These are phyloP conservation scores for Poa pratensis DNA, from an alignment of 176 grass and related monocot genomes.

Conservation along the genomic window DNA sequence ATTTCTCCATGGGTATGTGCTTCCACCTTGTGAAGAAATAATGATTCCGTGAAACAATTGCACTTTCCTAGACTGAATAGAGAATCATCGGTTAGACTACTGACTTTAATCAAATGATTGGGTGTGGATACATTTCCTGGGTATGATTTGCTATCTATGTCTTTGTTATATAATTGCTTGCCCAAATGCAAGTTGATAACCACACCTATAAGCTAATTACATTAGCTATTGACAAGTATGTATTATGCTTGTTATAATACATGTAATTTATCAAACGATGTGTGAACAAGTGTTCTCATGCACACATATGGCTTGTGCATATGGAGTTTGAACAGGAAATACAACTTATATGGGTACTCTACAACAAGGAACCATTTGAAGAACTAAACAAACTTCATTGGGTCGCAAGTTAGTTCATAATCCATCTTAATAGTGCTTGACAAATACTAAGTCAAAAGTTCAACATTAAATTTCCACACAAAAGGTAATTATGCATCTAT, in stretches of 20 bases:
- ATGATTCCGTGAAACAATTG: not conserved
- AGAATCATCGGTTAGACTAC: not conserved
- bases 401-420: not conserved
- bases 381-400: not conserved
- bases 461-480: not conserved
- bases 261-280: not conserved
- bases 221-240: not conserved
- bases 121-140: not conserved
- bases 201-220: not conserved
- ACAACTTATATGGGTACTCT: not conserved
- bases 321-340: not conserved
- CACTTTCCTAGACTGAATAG: not conserved
- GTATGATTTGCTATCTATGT: slow-evolving; percentile 1
- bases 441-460: not conserved
- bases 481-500: not conserved
- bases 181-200: slow-evolving; percentile 7
- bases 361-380: no score
- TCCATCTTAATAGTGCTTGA: not conserved
- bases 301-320: not conserved
- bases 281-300: not conserved
- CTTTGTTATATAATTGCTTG: not conserved
- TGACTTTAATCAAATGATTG: slow-evolving; percentile 1
- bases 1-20: not conserved
- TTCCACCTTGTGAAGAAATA: slow-evolving; percentile 25
- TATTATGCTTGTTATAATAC: not conserved